Conservation (phyloP, 2,329 filamentous ascomycete genomes). For the Fusarium sp. region DNA sequence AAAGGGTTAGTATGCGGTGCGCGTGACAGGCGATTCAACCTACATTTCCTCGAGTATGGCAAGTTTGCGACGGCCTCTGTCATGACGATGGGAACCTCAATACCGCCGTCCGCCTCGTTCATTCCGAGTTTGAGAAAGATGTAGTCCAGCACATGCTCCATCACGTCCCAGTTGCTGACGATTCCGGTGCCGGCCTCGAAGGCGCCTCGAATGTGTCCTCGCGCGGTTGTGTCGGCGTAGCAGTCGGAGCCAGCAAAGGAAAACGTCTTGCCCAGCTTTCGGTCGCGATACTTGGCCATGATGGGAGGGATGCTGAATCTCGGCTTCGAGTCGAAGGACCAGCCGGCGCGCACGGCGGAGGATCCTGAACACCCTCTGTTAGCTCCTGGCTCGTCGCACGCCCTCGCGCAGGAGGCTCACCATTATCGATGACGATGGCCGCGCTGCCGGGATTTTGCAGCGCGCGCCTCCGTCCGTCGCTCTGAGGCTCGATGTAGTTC, state of each 20-base stretch:
- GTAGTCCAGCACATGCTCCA: slow-evolving; percentile 95
- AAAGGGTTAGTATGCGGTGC: slow-evolving; percentile 33
- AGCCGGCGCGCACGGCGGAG: slow-evolving; percentile 89
- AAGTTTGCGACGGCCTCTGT: slow-evolving; percentile 95
- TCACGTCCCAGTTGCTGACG: slow-evolving; percentile 96
- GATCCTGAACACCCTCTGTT: slow-evolving; percentile 71
- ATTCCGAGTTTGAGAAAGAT: slow-evolving; percentile 94
- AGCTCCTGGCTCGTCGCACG: slow-evolving; percentile 30
- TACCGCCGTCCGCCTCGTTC: slow-evolving; percentile 76
- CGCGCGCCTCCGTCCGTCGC: slow-evolving; percentile 79
- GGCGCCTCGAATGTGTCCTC: slow-evolving; percentile 88
- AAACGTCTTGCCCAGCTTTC: slow-evolving; percentile 91
- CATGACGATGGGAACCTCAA: slow-evolving; percentile 92
- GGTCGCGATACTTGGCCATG: slow-evolving; percentile 94
- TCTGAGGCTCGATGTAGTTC: slow-evolving; percentile 63
- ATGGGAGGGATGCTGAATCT: slow-evolving; percentile 86
- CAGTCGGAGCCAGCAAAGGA: slow-evolving; percentile 93
- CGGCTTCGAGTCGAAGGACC: slow-evolving; percentile 91
- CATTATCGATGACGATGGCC: slow-evolving; percentile 98
- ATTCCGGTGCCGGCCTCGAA: slow-evolving; percentile 93
- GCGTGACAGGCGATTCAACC: slow-evolving; percentile 43
- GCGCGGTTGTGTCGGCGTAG: slow-evolving; percentile 92
- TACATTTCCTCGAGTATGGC: slow-evolving; percentile 88
- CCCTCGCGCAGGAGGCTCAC: slow-evolving; percentile 58
- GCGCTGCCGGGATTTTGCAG: slow-evolving; percentile 68